These are phyloP conservation scores for Darksidea phi DNA, from an alignment of 495 filamentous ascomycete species.

Conservation along the genomic window DNA sequence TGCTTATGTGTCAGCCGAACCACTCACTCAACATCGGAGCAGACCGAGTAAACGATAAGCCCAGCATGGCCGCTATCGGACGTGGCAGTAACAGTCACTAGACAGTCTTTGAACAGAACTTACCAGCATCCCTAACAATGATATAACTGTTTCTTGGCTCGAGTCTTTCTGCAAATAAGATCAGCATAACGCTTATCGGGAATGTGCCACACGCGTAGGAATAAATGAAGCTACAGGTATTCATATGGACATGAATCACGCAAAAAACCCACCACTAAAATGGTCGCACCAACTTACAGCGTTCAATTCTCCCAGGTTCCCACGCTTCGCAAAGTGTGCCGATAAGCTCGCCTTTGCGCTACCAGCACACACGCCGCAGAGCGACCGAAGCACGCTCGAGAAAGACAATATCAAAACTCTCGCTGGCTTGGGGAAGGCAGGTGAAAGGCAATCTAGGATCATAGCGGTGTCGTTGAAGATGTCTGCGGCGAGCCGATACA, in stretches of 20 bases:
- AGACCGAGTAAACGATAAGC: neutral
- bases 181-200: slow-evolving; percentile 28
- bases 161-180: slow-evolving; percentile 69
- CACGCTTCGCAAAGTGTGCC: slow-evolving; percentile 83
- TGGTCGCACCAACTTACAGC: slow-evolving; percentile 55
- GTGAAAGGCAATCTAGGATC: slow-evolving; percentile 83
- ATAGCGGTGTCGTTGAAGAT: slow-evolving; percentile 91
- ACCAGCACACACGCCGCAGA: slow-evolving; percentile 87
- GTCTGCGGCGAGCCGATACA: slow-evolving; percentile 85
- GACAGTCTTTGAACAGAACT: slow-evolving; percentile 34
- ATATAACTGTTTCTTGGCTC: slow-evolving; percentile 93
- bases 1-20: slow-evolving; percentile 25
- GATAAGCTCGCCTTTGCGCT: slow-evolving; percentile 88
- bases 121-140: slow-evolving; percentile 83
- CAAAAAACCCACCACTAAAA: neutral
- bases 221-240: neutral
- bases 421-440: slow-evolving; percentile 65
- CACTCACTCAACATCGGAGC: slow-evolving; percentile 6
- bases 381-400: slow-evolving; percentile 72
- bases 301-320: slow-evolving; percentile 92
- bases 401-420: slow-evolving; percentile 70
- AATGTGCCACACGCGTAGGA: slow-evolving; percentile 14
- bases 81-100: slow-evolving; percentile 2
- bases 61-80: neutral
- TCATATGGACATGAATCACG: slow-evolving; percentile 2